Base-by-base conservation (phyloP, 73 alveolate genomes). In the Breviolum minutum region DNA sequence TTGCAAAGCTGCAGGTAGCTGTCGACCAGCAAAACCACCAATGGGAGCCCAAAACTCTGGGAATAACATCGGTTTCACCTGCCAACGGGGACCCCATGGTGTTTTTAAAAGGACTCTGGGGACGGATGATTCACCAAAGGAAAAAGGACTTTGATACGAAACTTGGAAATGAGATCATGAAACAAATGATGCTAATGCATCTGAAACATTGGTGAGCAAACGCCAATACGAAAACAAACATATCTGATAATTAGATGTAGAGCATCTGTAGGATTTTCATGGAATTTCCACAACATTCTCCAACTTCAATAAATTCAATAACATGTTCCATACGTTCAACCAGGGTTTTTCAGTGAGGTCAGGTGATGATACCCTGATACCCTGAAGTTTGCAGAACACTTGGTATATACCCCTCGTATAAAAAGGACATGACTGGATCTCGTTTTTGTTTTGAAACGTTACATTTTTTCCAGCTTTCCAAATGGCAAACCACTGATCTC, bases 31-130 rank as follows among this genome's bases (percentile, higher is more conserved):
- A 80, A 92, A 92, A 80, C 97, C 86, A 54, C 97, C 97, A 8
- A 92, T 73, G 22, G 97, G 97, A 54, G 97, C 97, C 97, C 97
- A 92, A 68, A 92, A 92, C 54, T 92, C 77, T 22, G 97, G 97
- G 89, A 92, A 60, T 63, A 80, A 68, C 79, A 80, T 80, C 13
- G 97, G 97, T 24, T 79, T 92, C 80, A 92, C 97, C 97, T 92
- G 63, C 10, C 32, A 30, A 1, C 11, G 22, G 24, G 30, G n/a
- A n/a, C 30, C 1, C 10, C 6, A 17, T 20, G 81, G 32, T 13
- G 81, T 13, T n/a, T 13, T 17, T 10, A 24, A 10, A n/a, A 8
- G 0, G 24, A 68, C n/a, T 14, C 87, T 6, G 63, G 63, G 27
- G 63, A 10, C 0, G 63, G 26, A 24, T 10, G 54, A 10, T 14